Percentiles rank a stretch among this genome's conserved stretches.
Evolutionary conservation across 139 green algal genomes (phyloP).

Genomic region (Asterochloris sp.): DNA sequence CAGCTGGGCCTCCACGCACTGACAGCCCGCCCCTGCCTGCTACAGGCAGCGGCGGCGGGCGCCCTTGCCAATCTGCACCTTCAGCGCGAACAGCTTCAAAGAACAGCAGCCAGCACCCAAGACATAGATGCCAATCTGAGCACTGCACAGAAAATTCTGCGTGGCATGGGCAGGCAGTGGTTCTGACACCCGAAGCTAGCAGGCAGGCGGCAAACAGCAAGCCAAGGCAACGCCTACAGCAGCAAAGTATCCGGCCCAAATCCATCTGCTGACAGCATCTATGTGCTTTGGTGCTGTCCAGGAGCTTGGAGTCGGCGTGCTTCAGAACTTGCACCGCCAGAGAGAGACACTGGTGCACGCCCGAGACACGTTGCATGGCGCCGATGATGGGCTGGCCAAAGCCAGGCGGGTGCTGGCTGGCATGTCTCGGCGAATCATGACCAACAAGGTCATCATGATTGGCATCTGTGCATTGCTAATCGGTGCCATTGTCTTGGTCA

Average conservation of each 20-base stretch:
- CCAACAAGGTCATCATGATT: conserved; percentile 87
- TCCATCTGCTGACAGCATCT: too few species aligned
- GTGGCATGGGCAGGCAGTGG: too few species aligned
- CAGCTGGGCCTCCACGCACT: too few species aligned
- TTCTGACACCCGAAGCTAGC: too few species aligned
- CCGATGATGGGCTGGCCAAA: conserved; percentile 88
- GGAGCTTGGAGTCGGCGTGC: conserved; percentile 90
- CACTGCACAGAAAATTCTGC: too few species aligned
- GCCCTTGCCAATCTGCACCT: neutral
- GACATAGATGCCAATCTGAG: too few species aligned
- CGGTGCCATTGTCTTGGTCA: conserved; percentile 43
- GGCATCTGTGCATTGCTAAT: conserved; percentile 52
- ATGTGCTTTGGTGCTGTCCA: conserved; percentile 36
- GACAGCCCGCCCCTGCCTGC: too few species aligned
- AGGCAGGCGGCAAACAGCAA: too few species aligned
- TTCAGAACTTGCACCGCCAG: conserved; percentile 89
- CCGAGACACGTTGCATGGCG: conserved; percentile 77
- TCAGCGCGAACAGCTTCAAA: neutral
- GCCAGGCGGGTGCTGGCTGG: conserved; percentile 76
- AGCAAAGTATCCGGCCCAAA: too few species aligned
- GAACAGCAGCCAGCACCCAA: too few species aligned
- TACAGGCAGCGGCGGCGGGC: neutral
- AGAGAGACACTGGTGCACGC: conserved; percentile 88
- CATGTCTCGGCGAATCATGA: conserved; percentile 81
- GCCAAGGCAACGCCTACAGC: too few species aligned